Evolutionary conservation across 495 filamentous ascomycete genomes (phyloP).

Genomic region (Filosporella fistucella): DNA sequence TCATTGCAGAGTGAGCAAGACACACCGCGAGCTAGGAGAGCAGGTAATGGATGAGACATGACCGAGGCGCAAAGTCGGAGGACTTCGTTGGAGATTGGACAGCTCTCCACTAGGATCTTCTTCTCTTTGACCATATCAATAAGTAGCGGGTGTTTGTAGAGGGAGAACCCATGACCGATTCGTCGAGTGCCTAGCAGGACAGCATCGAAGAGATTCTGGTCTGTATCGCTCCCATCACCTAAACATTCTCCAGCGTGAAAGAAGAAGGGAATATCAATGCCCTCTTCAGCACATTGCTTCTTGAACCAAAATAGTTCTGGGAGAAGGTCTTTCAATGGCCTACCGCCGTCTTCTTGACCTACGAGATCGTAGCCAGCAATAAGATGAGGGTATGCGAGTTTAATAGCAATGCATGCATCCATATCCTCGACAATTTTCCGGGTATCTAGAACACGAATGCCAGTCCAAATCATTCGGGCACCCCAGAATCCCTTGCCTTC

Average conservation of each 20-base stretch:
- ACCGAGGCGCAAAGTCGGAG: slow-evolving; percentile 73
- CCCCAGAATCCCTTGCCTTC: slow-evolving; percentile 78
- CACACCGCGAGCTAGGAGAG: slow-evolving; percentile 80
- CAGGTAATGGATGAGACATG: slow-evolving; percentile 75
- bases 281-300: slow-evolving; percentile 73
- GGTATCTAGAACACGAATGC: slow-evolving; percentile 55
- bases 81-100: slow-evolving; percentile 81
- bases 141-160: slow-evolving; percentile 89
- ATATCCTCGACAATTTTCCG: slow-evolving; percentile 70
- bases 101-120: slow-evolving; percentile 81
- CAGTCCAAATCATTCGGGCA: slow-evolving; percentile 83
- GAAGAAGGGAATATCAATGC: slow-evolving; percentile 87
- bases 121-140: slow-evolving; percentile 83
- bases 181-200: slow-evolving; percentile 81
- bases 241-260: slow-evolving; percentile 89
- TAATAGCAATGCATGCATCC: slow-evolving; percentile 79
- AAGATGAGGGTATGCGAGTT: slow-evolving; percentile 70
- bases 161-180: slow-evolving; percentile 82
- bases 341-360: slow-evolving; percentile 76
- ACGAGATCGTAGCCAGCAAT: slow-evolving; percentile 88
- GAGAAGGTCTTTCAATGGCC: slow-evolving; percentile 68
- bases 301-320: slow-evolving; percentile 91
- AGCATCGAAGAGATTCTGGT: slow-evolving; percentile 87
- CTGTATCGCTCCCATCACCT: slow-evolving; percentile 68
- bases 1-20: slow-evolving; percentile 75